These are phyloP conservation scores for Pythium folliculosum DNA, from an alignment of 352 stramenopile genomes.

Conservation along the genomic window DNA sequence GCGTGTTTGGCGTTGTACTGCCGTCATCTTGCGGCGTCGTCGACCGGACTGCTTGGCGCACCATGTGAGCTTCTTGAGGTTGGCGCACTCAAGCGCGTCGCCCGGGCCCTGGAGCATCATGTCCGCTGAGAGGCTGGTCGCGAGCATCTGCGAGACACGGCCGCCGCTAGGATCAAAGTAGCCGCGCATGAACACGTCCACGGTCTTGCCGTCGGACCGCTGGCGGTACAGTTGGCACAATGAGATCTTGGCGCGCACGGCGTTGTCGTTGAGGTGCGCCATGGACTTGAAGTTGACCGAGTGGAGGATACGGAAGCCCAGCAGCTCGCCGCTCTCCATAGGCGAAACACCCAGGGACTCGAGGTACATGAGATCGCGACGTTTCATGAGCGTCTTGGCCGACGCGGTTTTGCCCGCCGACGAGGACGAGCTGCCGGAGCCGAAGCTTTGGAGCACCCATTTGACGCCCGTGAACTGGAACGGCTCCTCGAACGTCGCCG, in stretches of 20 bases:
- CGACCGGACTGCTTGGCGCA: conserved; percentile 44
- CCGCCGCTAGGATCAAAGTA: conserved; percentile 57
- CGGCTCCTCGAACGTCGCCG: conserved; percentile 39
- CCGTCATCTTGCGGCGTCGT: conserved; percentile 25
- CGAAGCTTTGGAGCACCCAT: conserved; percentile 44
- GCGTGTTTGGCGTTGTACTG: conserved; percentile 14
- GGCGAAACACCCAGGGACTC: conserved; percentile 47
- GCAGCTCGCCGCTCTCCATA: conserved; percentile 35
- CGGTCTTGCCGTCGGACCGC: conserved; percentile 29
- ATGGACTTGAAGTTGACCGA: conserved; percentile 64
- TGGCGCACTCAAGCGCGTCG: conserved; percentile 46
- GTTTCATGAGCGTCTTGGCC: conserved; percentile 40
- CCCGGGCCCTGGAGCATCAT: conserved; percentile 43
- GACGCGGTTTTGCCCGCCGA: conserved; percentile 10
- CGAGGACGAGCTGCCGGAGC: conserved; percentile 26
- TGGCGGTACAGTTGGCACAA: conserved; percentile 56
- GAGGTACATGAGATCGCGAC: conserved; percentile 57
- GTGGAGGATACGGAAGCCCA: conserved; percentile 68
- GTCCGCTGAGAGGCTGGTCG: conserved; percentile 41
- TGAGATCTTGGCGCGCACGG: conserved; percentile 48
- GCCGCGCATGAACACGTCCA: conserved; percentile 55
- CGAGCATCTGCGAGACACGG: conserved; percentile 44
- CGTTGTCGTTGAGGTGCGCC: conserved; percentile 37
- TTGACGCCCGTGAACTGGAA: conserved; percentile 67
- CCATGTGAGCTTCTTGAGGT: conserved; percentile 64